Evolutionary conservation across 2,329 filamentous ascomycete genomes (phyloP).

Genomic region (Fusarium incarnatum): DNA sequence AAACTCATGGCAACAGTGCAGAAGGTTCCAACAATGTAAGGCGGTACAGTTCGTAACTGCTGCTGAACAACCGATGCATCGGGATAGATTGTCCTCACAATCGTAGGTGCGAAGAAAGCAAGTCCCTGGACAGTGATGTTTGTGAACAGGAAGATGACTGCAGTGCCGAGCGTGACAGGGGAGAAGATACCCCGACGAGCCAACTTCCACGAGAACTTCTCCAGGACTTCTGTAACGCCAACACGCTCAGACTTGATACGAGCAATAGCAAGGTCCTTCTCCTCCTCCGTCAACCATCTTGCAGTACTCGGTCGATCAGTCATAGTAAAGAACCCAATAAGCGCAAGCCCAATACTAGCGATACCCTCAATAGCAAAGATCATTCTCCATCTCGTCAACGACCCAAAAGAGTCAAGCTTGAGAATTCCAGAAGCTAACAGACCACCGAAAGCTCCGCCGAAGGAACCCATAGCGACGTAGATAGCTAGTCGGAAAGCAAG

Average conservation of each 20-base stretch:
- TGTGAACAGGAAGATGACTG: constrained; percentile 69
- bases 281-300: constrained; percentile 69
- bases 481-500: constrained; percentile 15
- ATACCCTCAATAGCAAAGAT: constrained; percentile 71
- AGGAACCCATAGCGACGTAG: constrained; percentile 26
- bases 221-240: constrained; percentile 63
- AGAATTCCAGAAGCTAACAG: constrained; percentile 16
- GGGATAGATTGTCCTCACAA: constrained; percentile 72
- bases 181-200: constrained; percentile 17
- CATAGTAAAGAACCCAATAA: constrained; percentile 58
- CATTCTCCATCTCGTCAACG: constrained; percentile 17
- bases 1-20: constrained; percentile 58
- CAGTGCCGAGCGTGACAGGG: constrained; percentile 64
- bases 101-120: constrained; percentile 73
- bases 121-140: constrained; percentile 75
- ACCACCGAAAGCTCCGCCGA: constrained; percentile 12
- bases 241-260: constrained; percentile 69
- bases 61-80: constrained; percentile 63
- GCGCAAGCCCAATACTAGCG: not conserved
- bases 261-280: constrained; percentile 71
- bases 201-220: constrained; percentile 25
- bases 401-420: not conserved
- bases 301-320: constrained; percentile 75
- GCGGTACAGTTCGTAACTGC: constrained; percentile 66
- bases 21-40: constrained; percentile 60